Percentiles rank a stretch among this genome's conserved stretches.
phyloP scores from a whole-genome alignment of 75 land plant genomes.

The Adiantum capillusveneris region DNA sequence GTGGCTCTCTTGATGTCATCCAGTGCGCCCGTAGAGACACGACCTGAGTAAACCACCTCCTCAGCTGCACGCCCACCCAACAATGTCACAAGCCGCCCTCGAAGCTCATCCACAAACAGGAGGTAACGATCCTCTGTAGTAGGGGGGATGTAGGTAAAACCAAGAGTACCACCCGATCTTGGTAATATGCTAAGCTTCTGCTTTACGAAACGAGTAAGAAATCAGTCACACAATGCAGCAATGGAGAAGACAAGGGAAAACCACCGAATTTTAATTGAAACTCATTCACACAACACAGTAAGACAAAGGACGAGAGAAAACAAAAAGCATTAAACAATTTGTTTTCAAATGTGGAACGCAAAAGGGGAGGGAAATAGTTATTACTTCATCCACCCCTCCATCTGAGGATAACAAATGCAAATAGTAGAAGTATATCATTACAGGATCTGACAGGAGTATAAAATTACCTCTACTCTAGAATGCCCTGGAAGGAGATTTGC shows the following conservation, averaged over 20 bases:
- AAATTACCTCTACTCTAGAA: conserved; percentile 78
- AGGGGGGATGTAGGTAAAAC: conserved; percentile 97
- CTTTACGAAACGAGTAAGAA: conserved; percentile 4
- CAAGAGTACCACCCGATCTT: conserved; percentile 91
- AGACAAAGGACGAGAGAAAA: no score
- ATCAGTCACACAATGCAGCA: no score
- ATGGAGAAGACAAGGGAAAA: no score
- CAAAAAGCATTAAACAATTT: no score
- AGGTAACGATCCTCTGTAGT: conserved; percentile 86
- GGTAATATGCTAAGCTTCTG: conserved; percentile 98
- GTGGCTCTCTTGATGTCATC: conserved; percentile 98
- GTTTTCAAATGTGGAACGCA: no score
- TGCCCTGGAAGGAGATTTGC: conserved; percentile 91
- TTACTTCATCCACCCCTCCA: no score
- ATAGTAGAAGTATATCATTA: background rate
- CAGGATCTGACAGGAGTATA: background rate
- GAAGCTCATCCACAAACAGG: conserved; percentile 92
- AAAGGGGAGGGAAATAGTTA: no score
- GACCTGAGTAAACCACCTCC: conserved; percentile 87
- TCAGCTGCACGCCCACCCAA: conserved; percentile 99
- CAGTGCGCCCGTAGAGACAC: conserved; percentile 95
- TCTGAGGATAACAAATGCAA: no score
- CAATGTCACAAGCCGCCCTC: conserved; percentile 93
- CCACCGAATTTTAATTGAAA: no score
- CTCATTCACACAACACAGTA: no score